Base-by-base conservation (phyloP, 352 stramenopile genomes). In the Aphanomyces stellatus region DNA sequence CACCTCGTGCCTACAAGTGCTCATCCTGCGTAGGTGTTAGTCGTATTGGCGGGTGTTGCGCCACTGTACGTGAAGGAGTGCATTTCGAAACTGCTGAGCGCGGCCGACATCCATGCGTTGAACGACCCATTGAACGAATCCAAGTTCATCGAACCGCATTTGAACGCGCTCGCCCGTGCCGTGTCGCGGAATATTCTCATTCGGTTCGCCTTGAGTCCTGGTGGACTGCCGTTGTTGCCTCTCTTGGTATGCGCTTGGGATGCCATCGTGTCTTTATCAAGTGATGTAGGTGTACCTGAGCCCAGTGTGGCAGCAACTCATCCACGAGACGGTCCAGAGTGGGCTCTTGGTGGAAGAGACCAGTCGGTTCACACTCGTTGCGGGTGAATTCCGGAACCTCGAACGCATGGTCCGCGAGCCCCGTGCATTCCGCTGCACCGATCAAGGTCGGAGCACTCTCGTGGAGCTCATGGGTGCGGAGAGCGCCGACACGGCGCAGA, bases 81-180 rank as follows among this genome's bases (percentile, higher is more conserved):
- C 53, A 15, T 62, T 17, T n/a, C 46, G 1, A 62, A 62, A 31
- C 53, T 62, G 31, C 53, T 62, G 7, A 62, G 53, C 25, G 53
- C 53, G n/a, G 53, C 53, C 53, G 27, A 62, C 35, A 15, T 62
- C 2, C 19, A 40, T 27, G 53, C 53, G 15, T 17, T 62, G 2
- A 62, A 62, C 53, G 53, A 62, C 25, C 31, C 53, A 1, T n/a
- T 62, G 30, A 62, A 27, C 22, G 53, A 62, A 46, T 17, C 53
- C 30, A 42, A 46, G 17, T 49, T 62, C 53, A 62, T 62, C 46
- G 28, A 15, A 3, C 30, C 53, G 24, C 53, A 62, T 27, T 62
- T 62, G 53, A 31, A 62, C 33, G n/a, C 17, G 4, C 7, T 62
- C 15, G 53, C 35, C 17, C 17, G 13, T 1, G 46, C 28, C 7